Evolutionary conservation across 768 basidiomycete species (phyloP), one percentile per base, ranked within the genome.

Genomic region (Trametes maxima): DNA sequence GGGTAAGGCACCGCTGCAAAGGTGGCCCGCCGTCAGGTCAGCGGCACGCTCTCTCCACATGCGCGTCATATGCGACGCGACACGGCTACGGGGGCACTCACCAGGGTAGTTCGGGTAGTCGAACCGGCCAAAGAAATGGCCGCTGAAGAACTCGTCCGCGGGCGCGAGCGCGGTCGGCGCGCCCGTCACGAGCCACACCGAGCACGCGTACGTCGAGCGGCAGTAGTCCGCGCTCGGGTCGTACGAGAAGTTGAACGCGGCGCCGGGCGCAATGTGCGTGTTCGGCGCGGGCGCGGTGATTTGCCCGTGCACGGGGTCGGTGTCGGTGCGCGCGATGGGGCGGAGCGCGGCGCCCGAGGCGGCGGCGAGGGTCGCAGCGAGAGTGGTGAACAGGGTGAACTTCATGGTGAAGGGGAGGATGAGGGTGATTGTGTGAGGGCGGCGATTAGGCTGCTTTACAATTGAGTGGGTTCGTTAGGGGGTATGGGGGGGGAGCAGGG

Each of bases 101-200:
- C 78, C 77, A 45, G 80, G 79, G 62, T 77, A 82, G 60, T 79
- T 81, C 24, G 74, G 70, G 28, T 73, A 73, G 25, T 79, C 72
- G 65, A 74, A 82, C 8, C 75, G 70, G 13, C 81, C 81, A 63
- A 82, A 80, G 68, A 73, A 81, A 60, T 77, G 72, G 2, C 80
- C 79, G 35, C 67, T 73, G 28, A 73, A 74, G 54, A 74, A 75
- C 33, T 73, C 65, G 11, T 72, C 69, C 11, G 71, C 56, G 2
- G 73, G 69, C 8, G 56, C 50, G 46, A 75, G 24, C n/a, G 54
- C 62, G 24, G 60, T 63, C 13, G 76, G 76, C 17, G 61, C 52
- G 17, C 69, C 65, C 25, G 75, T 78, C 55, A 78, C 64, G 40
- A 81, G 67, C 69, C 74, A 80, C 19, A 80, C 79, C 10, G 76